These are phyloP conservation scores for Litchi chinensis DNA, from an alignment of 345 rosid genomes.

Conservation along the genomic window DNA sequence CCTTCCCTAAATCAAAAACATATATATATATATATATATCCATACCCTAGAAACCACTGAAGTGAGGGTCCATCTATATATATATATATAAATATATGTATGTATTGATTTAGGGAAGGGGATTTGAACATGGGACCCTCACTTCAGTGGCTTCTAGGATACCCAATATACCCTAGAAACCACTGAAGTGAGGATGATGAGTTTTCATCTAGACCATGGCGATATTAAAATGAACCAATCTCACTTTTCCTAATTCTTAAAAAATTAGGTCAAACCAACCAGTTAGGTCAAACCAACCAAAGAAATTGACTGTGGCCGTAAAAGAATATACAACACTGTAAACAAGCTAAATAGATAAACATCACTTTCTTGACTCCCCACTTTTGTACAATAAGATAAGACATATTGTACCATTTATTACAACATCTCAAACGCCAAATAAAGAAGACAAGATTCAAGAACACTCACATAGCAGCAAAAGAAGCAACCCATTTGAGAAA, in stretches of 20 bases:
- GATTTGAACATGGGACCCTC: too few relatives aligned
- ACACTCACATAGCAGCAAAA: conserved; percentile 74
- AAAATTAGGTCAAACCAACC: too few relatives aligned
- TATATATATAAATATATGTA: too few relatives aligned
- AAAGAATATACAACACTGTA: background rate
- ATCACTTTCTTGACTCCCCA: background rate
- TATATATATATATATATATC: background rate
- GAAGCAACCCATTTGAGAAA: conserved; percentile 92
- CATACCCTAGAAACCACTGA: background rate
- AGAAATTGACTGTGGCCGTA: background rate
- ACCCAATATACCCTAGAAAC: background rate
- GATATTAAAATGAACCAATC: background rate
- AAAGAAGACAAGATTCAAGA: background rate
- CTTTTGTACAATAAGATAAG: background rate
- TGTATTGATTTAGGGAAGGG: too few relatives aligned
- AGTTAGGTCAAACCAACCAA: background rate
- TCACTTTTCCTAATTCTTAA: background rate
- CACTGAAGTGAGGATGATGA: background rate
- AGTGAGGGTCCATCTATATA: too few relatives aligned
- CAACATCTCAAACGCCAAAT: background rate
- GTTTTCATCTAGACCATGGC: background rate
- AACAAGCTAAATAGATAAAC: conserved; percentile 3
- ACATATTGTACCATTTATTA: background rate
- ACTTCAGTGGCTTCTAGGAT: too few relatives aligned
- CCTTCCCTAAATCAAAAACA: too few relatives aligned